Base-by-base conservation (phyloP, 768 basidiomycete species). In the Lactarius akahatsu region DNA sequence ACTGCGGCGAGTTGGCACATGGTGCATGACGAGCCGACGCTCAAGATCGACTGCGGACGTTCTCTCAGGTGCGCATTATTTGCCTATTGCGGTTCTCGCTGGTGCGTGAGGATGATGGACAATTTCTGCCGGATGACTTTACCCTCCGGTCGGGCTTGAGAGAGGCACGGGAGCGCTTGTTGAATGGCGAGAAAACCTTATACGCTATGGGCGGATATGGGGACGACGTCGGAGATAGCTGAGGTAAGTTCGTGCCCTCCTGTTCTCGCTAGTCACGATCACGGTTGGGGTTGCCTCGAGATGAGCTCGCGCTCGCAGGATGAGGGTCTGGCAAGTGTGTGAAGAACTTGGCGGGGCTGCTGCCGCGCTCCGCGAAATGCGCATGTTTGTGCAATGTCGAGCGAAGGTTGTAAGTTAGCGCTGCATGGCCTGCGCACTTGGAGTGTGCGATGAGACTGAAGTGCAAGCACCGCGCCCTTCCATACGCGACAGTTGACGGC, bases 401-500 rank as follows among this genome's bases (percentile, higher is more conserved):
- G 64, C 90, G 89, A 47, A 93, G 82, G 73, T 94, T 90, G 71
- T 92, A 94, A 3, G 88, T 91, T 4, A 88, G 87, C 9, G 91
- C 86, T 1, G 92, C 90, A 66, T 88, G 86, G 38, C 76, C 71
- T 0, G 86, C 84, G 71, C 92, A 94, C 73, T 88, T 89, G 23
- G 86, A 78, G 75, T 98, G 96, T 32, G 89, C 86, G 67, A 97
- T 91, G 66, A 98, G 84, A 70, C 89, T 94, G 78, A 96, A 98
- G 68, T 88, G 87, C 50, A 89, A 98, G 80, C 10, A 95, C 89
- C 1, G 92, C 94, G 63, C 83, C 88, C 77, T 90, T 94, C 82
- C 96, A 98, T 16, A 97, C 89, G 43, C 92, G 84, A 77, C 96
- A 97, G 3, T 83, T 78, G 81, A 98, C 89, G 32, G 93, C 96